Conservation (phyloP, 768 basidiomycete species). For the Lentinula guzmanii region DNA sequence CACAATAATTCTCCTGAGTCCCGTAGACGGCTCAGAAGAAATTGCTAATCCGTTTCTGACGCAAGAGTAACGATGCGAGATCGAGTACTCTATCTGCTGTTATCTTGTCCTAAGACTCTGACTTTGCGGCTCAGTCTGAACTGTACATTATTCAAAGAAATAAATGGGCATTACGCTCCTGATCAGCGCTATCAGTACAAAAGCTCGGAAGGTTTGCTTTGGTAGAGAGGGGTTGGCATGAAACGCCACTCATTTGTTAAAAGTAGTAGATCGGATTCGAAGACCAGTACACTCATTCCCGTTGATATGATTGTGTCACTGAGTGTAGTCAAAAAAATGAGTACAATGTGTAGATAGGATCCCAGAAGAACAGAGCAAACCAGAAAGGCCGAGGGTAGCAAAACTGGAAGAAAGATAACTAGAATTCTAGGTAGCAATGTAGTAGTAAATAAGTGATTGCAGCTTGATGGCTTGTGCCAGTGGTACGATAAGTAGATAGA, state of each 20-base stretch:
- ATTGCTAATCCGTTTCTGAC: slow-evolving; percentile 84
- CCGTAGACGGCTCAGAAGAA: slow-evolving; percentile 92
- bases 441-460: not conserved
- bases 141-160: not conserved
- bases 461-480: not conserved
- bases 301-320: no score
- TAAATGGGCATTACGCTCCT: not conserved
- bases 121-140: not conserved
- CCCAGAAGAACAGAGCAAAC: not conserved
- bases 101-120: no score
- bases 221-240: no score
- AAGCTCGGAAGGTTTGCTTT: not conserved
- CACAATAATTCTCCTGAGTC: slow-evolving; percentile 89
- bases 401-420: not conserved
- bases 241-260: no score
- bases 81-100: no score
- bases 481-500: not conserved
- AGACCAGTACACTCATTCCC: no score
- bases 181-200: not conserved
- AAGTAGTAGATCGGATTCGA: no score
- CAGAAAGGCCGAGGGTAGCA: not conserved
- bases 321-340: no score
- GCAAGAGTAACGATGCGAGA: slow-evolving; percentile 42
- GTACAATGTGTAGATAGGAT: not conserved
- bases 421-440: not conserved